Base-by-base conservation (phyloP, 192 early-diverging fungal species). In the Backusella mclennaniae region DNA sequence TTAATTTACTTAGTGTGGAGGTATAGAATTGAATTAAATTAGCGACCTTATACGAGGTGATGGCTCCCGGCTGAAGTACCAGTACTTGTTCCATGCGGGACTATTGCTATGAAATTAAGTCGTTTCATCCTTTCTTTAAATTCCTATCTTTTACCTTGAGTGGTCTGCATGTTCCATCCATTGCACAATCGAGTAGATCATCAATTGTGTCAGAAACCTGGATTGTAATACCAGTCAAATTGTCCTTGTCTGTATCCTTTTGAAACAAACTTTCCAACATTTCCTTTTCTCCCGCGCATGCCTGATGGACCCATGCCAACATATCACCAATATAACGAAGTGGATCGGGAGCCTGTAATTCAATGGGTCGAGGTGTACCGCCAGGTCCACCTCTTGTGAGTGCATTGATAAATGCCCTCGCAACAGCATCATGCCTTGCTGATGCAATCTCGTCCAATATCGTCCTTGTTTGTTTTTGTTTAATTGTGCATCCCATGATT, bases 301-400 rank as follows among this genome's bases (percentile, higher is more conserved):
- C 92, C 84, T 98, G 96, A 87, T 99, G 97, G 1, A 97, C 79
- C 97, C 97, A 99, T 0, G 96, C 97, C 21, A 98, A 81, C 94
- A 99, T 97, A 75, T 98, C 97, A 23, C 96, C 96, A 41, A 95
- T 89, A 77, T 97, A 99, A 38, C 96, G 88, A 73, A 93, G 82
- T 1, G 96, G 92, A 80, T 99, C 97, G 59, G 92, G 94, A 0
- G 96, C 95, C 79, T 97, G 95, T 7, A 97, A 75, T 78, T 99
- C 97, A 73, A 99, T 96, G 0, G 97, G 96, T 46, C 94, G 83
- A 7, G 95, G 93, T 38, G 90, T 90, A 17, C 93, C 92, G 59
- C 88, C 87, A 19, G 92, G 92, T 4, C 93, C 93, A 21, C 95
- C 95, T 69, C 88, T 82, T 3, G 92, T 92, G 21, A 96, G 79